Percentiles rank a stretch among this genome's conserved stretches.
phyloP scores from a whole-genome alignment of 1,139 yeast genomes.

The Candida sojae region DNA sequence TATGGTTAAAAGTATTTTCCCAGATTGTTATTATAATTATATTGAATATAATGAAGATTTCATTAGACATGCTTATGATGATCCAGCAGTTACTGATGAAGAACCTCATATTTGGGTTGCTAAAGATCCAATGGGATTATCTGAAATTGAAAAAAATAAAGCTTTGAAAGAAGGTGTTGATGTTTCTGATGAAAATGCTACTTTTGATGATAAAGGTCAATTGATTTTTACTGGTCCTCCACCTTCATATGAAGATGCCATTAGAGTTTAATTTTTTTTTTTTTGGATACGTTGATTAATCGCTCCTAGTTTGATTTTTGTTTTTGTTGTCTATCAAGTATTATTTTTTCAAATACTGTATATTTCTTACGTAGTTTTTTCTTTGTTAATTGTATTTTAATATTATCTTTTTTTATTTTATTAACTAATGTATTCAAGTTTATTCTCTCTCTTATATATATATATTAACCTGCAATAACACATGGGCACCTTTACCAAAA shows the following conservation, averaged over 20 bases:
- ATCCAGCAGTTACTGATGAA: conserved; percentile 61
- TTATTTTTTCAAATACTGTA: neutral
- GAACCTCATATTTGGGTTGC: conserved; percentile 74
- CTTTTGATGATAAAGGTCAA: conserved; percentile 56
- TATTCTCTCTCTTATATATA: neutral
- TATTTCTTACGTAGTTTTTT: conserved; percentile 1
- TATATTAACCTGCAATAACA: neutral
- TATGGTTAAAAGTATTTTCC: conserved; percentile 38
- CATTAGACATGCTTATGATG: conserved; percentile 58
- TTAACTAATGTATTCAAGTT: neutral
- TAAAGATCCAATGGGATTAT: conserved; percentile 67
- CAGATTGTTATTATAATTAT: conserved; percentile 41
- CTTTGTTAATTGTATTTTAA: neutral
- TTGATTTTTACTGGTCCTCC: conserved; percentile 62
- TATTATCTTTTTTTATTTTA: neutral
- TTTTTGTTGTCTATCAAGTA: neutral
- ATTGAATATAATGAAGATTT: conserved; percentile 46
- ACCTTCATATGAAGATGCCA: conserved; percentile 53
- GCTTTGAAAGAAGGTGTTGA: conserved; percentile 58
- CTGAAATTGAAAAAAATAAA: conserved; percentile 58
- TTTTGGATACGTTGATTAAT: neutral
- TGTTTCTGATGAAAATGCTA: conserved; percentile 59
- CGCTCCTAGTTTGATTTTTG: neutral
- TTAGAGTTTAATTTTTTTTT: conserved; percentile 28
- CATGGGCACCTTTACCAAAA: too few species aligned